Conservation (phyloP, 805 yeast genomes). For the Kuraishia borneana region DNA sequence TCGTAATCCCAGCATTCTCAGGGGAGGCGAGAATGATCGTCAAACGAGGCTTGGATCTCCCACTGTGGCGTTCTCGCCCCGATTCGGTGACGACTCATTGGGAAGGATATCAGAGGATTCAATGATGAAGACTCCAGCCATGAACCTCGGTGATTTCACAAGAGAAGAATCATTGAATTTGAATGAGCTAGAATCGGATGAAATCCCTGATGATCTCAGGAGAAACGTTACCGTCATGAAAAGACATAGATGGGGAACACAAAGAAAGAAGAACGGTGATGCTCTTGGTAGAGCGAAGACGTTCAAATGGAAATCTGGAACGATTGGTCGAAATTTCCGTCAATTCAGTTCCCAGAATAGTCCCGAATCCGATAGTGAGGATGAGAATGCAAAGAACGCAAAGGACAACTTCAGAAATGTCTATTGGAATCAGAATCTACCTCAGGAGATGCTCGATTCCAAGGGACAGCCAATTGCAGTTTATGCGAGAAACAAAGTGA, state of each 20-base stretch:
- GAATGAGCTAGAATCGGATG: conserved; percentile 10
- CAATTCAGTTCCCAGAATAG: conserved; percentile 8
- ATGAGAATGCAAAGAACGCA: conserved; percentile 5
- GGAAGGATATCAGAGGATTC: conserved; percentile 1
- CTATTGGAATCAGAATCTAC: conserved; percentile 52
- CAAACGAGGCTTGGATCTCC: neutral
- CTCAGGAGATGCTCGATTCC: conserved; percentile 46
- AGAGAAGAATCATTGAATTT: neutral
- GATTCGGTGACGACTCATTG: neutral
- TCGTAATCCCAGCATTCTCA: conserved; percentile 1
- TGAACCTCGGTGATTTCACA: neutral
- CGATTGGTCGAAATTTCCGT: conserved; percentile 7
- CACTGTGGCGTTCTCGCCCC: neutral
- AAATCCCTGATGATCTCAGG: conserved; percentile 11
- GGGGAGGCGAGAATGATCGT: neutral
- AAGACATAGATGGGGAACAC: conserved; percentile 87
- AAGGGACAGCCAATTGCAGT: conserved; percentile 44
- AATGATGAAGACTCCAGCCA: conserved; percentile 1
- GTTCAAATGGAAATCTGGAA: conserved; percentile 17
- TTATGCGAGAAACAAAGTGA: conserved; percentile 85
- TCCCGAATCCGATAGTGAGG: conserved; percentile 6
- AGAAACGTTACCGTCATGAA: conserved; percentile 47
- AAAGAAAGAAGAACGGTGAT: conserved; percentile 59
- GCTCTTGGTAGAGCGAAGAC: conserved; percentile 57
- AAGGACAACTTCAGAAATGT: conserved; percentile 24